Base-by-base conservation (phyloP, 257 asterid genomes). In the Solanum medicagineum region DNA sequence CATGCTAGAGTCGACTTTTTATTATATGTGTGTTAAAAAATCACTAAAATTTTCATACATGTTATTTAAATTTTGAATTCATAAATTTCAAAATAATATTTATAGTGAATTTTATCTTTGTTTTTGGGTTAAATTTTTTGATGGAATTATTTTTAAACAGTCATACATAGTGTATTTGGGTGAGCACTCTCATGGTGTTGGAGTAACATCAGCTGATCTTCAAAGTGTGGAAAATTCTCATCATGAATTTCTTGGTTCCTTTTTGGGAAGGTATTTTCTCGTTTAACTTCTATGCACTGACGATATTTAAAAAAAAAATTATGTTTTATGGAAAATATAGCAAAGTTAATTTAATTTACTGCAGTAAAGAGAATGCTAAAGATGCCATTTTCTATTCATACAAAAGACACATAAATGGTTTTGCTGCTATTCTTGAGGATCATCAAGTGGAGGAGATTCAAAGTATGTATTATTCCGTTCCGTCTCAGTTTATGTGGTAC, bases 91-190 rank as follows among this genome's bases (percentile, higher is more conserved):
- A 55, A 2, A 55, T 32, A 5, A 26, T 12, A 10, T 36, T 36
- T 36, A 36, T 36, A 36, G 42, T 36, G 6, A 36, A 36, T 36
- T 36, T 32, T 36, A 8, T 69, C 40, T 69, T 36, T 66, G 13
- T 1, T 29, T 5, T 7, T 51, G 42, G 54, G 8, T 42, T 17
- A 79, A 6, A 36, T 36, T 36, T 53, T 45, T 26, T 29, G 19
- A 63, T 49, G 24, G 10, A 6, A 26, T 19, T 83, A 42, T 12
- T 56, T 24, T 29, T 22, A 16, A 62, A 53, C 89, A 95, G 97
- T 84, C 95, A 0, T 94, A 92, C 60, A 70, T 95, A 15, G 98
- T 94, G 16, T 93, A 94, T 87, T 74, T 96, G 95, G 99, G 98
- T 89, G 94, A 81, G 32, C 99, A 96, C 82, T 88, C 94, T 16